Evolutionary conservation across 2,329 filamentous ascomycete species (phyloP), one percentile per base, ranked within the genome.

Genomic region (Neofusicoccum parvum): DNA sequence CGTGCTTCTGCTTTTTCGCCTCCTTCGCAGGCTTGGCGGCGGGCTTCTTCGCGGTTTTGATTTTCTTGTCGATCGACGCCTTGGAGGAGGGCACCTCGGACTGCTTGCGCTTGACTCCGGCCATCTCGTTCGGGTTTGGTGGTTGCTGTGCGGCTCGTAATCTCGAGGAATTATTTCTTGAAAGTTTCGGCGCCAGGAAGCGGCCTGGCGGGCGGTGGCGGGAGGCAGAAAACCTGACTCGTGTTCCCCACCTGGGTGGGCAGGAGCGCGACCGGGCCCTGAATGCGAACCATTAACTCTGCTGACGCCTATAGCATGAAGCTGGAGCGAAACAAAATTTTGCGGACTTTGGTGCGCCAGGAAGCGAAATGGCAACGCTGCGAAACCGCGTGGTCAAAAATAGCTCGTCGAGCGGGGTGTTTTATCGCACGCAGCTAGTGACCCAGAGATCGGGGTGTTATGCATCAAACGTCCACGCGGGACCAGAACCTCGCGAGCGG

Each of bases 21-120:
- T 65, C 49, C 49, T 62, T 60, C 32, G 39, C 53, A 10, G 58
- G 23, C 37, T 67, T 62, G 27, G 70, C 69, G 5, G 70, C 62
- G 9, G 72, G 59, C 37, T 63, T 48, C 67, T 78, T 77, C 39
- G 70, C 70, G 64, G 80, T 81, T 69, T 82, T 83, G 66, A 73
- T 72, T 70, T 79, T 78, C 70, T 75, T 76, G 46, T 58, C 67
- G 41, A 37, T 46, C 10, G 69, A 70, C 11, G 50, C 68, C 60
- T 72, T 74, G 14, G 54, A 56, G 56, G 56, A 43, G 43, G 43
- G 43, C 12, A 67, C 69, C n/a, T 66, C 69, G 53, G 73, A 73
- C 66, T 78, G 74, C 62, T 79, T 79, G 65, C 78, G 73, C 69
- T 80, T 80, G 53, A 76, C 69, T 66, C 76, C 78, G 3, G 72